Evolutionary conservation across 257 asterid genomes (phyloP).

Genomic region (Thymus quinquecostatus): DNA sequence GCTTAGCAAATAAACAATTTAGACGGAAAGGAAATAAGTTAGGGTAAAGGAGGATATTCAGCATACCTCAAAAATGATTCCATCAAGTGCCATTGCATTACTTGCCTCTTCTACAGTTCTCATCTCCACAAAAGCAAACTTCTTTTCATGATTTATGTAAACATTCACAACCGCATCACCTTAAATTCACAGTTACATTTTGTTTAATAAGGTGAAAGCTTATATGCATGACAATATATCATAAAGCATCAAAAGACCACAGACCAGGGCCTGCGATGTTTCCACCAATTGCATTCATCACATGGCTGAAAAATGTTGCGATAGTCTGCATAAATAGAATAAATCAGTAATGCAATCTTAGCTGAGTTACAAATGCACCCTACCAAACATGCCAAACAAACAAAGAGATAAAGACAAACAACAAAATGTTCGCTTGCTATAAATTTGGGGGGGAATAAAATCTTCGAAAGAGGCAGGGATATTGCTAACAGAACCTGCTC

Average conservation of each 20-base stretch:
- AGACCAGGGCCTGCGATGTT: constrained; percentile 63
- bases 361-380: constrained; percentile 6
- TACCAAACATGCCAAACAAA: constrained; percentile 14
- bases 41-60: constrained; percentile 21
- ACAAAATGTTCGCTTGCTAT: not conserved
- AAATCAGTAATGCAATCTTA: constrained; percentile 18
- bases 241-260: constrained; percentile 31
- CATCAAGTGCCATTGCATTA: constrained; percentile 82
- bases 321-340: constrained; percentile 45
- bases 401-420: not conserved
- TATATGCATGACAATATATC: constrained; percentile 1
- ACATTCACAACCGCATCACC: constrained; percentile 71
- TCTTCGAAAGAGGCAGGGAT: constrained; percentile 15
- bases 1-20: not conserved
- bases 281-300: constrained; percentile 62
- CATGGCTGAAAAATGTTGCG: constrained; percentile 56
- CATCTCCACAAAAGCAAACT: constrained; percentile 86
- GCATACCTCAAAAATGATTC: constrained; percentile 67
- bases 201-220: constrained; percentile 26
- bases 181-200: constrained; percentile 30
- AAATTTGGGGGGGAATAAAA: constrained; percentile 14
- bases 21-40: constrained; percentile 1
- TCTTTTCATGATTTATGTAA: constrained; percentile 73
- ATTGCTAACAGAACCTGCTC: constrained; percentile 47
- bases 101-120: constrained; percentile 84